Conservation (phyloP, 345 rosid genomes). For the Barbarea vulgaris region DNA sequence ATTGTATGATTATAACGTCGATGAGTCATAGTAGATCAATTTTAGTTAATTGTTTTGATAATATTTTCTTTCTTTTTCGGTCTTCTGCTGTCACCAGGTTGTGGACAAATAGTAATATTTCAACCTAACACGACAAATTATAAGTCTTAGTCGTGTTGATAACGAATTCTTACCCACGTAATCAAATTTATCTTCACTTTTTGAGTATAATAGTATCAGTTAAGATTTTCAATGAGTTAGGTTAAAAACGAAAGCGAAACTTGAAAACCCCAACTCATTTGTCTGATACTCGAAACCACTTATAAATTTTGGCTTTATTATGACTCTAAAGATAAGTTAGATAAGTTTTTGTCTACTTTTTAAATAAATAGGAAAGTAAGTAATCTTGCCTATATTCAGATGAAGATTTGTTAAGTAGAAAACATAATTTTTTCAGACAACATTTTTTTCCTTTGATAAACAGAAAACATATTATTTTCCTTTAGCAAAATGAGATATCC, state of each 20-base stretch:
- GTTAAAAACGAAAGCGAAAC: slow-evolving; percentile 15
- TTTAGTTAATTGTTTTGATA: slow-evolving; percentile 2
- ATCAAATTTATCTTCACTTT: slow-evolving; percentile 30
- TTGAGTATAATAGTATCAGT: background rate
- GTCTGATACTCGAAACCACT: slow-evolving; percentile 21
- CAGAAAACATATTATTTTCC: background rate
- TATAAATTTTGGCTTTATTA: background rate
- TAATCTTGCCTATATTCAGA: slow-evolving; percentile 17
- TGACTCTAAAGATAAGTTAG: background rate
- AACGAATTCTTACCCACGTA: slow-evolving; percentile 35
- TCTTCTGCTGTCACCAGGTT: slow-evolving; percentile 39
- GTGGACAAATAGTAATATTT: slow-evolving; percentile 27
- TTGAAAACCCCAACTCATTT: slow-evolving; percentile 22
- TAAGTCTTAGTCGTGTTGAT: slow-evolving; percentile 34
- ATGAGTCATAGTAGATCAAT: slow-evolving; percentile 34
- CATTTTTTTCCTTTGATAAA: background rate
- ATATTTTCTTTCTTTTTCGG: slow-evolving; percentile 22
- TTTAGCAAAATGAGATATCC: background rate
- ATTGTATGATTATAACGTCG: slow-evolving; percentile 29
- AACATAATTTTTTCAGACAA: background rate
- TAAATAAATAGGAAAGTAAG: too few relatives aligned
- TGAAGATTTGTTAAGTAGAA: background rate
- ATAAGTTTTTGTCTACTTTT: too few relatives aligned
- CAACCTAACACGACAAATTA: slow-evolving; percentile 33
- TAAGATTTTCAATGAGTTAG: slow-evolving; percentile 28